Conservation (phyloP, 1,284 basidiomycete genomes). For the Jaminaea rosea region DNA sequence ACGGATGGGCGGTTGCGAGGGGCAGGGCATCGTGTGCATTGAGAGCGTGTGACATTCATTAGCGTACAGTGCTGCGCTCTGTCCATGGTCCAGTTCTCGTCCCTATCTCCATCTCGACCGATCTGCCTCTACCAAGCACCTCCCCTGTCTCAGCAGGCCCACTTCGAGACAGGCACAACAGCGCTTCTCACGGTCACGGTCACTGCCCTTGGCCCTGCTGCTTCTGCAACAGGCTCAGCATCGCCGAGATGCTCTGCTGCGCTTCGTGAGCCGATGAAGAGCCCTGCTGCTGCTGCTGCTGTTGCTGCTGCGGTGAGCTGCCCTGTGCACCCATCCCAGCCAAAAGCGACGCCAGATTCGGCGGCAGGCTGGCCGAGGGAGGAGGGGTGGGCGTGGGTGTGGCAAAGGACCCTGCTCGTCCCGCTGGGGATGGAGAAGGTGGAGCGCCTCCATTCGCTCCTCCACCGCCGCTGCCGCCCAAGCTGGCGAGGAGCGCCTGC, state of each 20-base stretch:
- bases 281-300: neutral
- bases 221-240: neutral
- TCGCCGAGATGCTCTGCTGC: neutral
- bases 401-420: neutral
- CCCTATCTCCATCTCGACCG: too few species aligned
- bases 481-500: constrained; percentile 40
- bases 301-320: neutral
- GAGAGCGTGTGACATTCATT: too few species aligned
- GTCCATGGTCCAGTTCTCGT: too few species aligned
- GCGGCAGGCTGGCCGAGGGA: neutral
- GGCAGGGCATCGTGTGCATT: too few species aligned
- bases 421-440: neutral
- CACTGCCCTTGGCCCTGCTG: too few species aligned
- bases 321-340: neutral
- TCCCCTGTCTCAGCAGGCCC: too few species aligned
- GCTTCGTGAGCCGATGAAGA: neutral
- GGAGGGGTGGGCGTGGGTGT: neutral
- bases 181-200: too few species aligned
- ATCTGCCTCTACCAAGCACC: too few species aligned
- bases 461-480: constrained; percentile 10
- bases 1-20: too few species aligned
- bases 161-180: too few species aligned
- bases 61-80: too few species aligned
- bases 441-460: neutral
- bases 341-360: neutral